A percentile compares a stretch with the other conserved stretches of the same genome.
These are phyloP conservation scores for Jimgerdemannia lactiflua DNA, from an alignment of 192 early-diverging fungal species.

Conservation along the genomic window DNA sequence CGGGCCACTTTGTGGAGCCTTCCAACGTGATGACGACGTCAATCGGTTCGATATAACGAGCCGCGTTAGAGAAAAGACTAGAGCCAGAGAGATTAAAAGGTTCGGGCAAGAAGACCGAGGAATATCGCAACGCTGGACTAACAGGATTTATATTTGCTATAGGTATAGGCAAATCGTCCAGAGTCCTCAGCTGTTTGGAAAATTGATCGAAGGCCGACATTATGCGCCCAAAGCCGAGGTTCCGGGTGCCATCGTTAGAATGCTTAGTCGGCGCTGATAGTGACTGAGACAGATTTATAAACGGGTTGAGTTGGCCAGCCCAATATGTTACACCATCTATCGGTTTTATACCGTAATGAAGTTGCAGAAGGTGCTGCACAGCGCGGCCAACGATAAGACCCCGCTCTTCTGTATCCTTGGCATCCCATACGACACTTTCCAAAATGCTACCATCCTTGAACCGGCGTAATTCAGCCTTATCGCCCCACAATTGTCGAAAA, in stretches of 20 bases:
- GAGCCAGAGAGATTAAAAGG: slow-evolving; percentile 47
- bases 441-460: slow-evolving; percentile 93
- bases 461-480: slow-evolving; percentile 81
- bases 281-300: slow-evolving; percentile 48
- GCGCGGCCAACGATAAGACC: slow-evolving; percentile 77
- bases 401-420: slow-evolving; percentile 56
- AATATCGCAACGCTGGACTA: slow-evolving; percentile 64
- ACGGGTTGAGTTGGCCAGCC: slow-evolving; percentile 65
- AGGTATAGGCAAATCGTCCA: slow-evolving; percentile 62
- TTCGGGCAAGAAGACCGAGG: slow-evolving; percentile 75
- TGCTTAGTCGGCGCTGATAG: slow-evolving; percentile 34
- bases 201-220: slow-evolving; percentile 68
- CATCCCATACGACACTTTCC: slow-evolving; percentile 85
- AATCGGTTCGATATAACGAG: slow-evolving; percentile 65
- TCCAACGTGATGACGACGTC: slow-evolving; percentile 87
- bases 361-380: slow-evolving; percentile 69
- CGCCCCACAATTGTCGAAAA: slow-evolving; percentile 90
- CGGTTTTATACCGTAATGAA: slow-evolving; percentile 63
- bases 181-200: slow-evolving; percentile 50
- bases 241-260: slow-evolving; percentile 35
- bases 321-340: slow-evolving; percentile 48
- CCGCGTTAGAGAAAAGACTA: slow-evolving; percentile 36
- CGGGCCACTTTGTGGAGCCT: slow-evolving; percentile 82
- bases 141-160: slow-evolving; percentile 57
- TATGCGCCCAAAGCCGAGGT: slow-evolving; percentile 59